These are phyloP conservation scores for Elaeis guineensis DNA, from an alignment of 176 grass and related monocot species.

Conservation along the genomic window DNA sequence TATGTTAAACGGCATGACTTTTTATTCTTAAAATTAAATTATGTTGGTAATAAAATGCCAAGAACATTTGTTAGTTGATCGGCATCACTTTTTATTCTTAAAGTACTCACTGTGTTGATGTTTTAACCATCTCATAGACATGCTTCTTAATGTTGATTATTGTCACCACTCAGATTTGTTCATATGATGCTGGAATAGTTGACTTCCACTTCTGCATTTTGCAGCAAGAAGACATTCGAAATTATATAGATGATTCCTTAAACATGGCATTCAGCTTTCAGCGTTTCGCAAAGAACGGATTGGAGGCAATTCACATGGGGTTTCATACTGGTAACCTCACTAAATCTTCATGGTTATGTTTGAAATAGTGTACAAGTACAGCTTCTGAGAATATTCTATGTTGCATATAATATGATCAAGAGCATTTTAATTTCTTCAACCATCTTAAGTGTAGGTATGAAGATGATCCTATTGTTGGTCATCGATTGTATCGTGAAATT, in stretches of 20 bases:
- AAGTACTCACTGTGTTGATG: too few species aligned
- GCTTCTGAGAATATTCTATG: not conserved
- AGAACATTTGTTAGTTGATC: too few species aligned
- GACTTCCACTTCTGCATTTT: slow-evolving; percentile 24
- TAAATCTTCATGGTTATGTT: slow-evolving; percentile 8
- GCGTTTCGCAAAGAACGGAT: slow-evolving; percentile 74
- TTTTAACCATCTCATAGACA: too few species aligned
- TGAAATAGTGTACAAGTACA: not conserved
- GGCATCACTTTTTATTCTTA: too few species aligned
- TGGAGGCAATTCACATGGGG: slow-evolving; percentile 78
- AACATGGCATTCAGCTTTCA: slow-evolving; percentile 53
- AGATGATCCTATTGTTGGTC: slow-evolving; percentile 72
- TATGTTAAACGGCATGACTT: too few species aligned
- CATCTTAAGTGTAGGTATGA: slow-evolving; percentile 54
- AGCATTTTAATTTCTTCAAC: slow-evolving; percentile 22
- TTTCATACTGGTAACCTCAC: slow-evolving; percentile 78
- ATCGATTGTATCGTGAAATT: slow-evolving; percentile 90
- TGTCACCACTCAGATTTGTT: not conserved
- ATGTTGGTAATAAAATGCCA: too few species aligned
- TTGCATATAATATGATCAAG: slow-evolving; percentile 3
- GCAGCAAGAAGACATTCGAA: slow-evolving; percentile 93
- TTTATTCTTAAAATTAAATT: too few species aligned
- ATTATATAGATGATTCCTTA: slow-evolving; percentile 77
- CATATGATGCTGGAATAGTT: slow-evolving; percentile 14
- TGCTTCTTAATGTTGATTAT: too few species aligned